A percentile compares a stretch with the other conserved stretches of the same genome.
phyloP scores from a whole-genome alignment of 2,329 filamentous ascomycete genomes.

The Neopestalotiopsis sp. region DNA sequence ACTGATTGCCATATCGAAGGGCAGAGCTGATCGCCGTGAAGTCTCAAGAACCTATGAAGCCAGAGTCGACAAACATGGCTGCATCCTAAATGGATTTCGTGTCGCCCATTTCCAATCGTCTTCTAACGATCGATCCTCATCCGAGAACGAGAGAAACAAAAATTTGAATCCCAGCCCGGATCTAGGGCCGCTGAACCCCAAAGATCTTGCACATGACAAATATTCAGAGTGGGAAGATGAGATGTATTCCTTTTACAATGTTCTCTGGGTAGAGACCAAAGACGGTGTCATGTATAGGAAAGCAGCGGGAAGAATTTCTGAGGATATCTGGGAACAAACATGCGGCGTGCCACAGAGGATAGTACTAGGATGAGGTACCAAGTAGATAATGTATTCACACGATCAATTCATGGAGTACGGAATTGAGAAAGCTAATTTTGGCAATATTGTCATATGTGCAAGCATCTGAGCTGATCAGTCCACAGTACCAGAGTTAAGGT shows the following conservation, averaged over 20 bases:
- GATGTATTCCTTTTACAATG: neutral
- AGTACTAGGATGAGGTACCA: neutral
- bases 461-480: no score
- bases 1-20: neutral
- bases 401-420: no score
- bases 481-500: no score
- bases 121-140: no score
- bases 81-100: no score
- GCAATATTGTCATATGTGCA: no score
- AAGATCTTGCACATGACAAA: neutral
- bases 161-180: no score
- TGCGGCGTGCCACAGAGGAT: neutral
- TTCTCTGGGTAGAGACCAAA: neutral
- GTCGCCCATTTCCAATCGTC: no score
- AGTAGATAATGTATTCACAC: no score
- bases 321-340: neutral
- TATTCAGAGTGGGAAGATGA: neutral
- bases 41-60: neutral
- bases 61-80: neutral
- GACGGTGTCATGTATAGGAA: slow-evolving; percentile 10
- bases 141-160: no score
- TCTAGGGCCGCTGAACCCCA: neutral
- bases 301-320: neutral
- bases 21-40: neutral
- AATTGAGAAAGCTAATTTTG: no score